These are phyloP conservation scores for Lachancea sp. DNA, from an alignment of 805 yeast genomes.

Conservation along the genomic window DNA sequence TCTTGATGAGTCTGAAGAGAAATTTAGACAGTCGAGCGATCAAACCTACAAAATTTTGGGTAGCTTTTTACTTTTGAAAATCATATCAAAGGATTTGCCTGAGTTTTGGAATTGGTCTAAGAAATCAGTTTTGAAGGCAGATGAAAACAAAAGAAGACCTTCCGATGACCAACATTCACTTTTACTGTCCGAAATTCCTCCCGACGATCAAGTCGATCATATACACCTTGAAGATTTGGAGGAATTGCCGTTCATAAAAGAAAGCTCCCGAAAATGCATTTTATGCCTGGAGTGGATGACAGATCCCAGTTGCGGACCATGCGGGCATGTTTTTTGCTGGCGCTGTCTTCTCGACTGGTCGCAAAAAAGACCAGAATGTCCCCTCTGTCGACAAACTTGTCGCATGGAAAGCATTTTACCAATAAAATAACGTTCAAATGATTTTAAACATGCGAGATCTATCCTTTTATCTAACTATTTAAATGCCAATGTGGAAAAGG, in stretches of 20 bases:
- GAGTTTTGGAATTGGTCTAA: neutral
- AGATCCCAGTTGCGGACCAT: conserved; percentile 77
- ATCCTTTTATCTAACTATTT: conserved; percentile 10
- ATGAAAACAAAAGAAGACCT: neutral
- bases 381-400: conserved; percentile 73
- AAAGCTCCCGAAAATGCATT: conserved; percentile 68
- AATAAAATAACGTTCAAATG: neutral
- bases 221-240: conserved; percentile 53
- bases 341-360: conserved; percentile 85
- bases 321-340: conserved; percentile 97
- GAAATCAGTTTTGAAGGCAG: neutral
- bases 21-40: conserved; percentile 33
- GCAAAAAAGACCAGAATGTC: conserved; percentile 81
- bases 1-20: conserved; percentile 34
- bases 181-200: neutral
- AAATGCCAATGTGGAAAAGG: conserved; percentile 46
- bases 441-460: neutral
- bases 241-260: conserved; percentile 62
- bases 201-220: neutral
- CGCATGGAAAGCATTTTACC: conserved; percentile 6
- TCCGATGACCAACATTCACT: neutral
- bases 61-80: conserved; percentile 48
- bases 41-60: conserved; percentile 70
- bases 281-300: conserved; percentile 75
- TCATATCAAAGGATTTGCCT: conserved; percentile 36